Evolutionary conservation across 306 rosid genomes (phyloP).

Genomic region (Ormosia emarginata): DNA sequence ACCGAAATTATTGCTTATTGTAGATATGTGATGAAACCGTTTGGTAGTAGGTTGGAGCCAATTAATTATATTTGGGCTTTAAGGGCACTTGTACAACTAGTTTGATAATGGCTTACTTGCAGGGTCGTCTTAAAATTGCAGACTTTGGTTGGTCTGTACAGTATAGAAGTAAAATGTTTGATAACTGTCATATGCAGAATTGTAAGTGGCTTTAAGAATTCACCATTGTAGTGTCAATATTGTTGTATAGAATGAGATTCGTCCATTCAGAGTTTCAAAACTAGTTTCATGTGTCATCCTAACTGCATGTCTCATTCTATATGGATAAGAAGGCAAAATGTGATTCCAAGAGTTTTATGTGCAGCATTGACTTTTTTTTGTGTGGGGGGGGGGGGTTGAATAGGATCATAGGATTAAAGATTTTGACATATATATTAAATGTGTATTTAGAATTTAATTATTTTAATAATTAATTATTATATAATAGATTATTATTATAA

Average conservation of each 20-base stretch:
- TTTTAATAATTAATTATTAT: no score
- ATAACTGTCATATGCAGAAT: background rate
- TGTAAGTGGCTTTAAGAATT: background rate
- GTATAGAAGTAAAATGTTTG: conserved; percentile 69
- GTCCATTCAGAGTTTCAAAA: background rate
- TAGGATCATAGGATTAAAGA: no score
- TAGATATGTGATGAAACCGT: background rate
- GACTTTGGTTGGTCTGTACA: conserved; percentile 98
- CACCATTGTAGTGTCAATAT: background rate
- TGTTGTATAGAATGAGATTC: background rate
- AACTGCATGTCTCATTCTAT: background rate
- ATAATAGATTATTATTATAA: no score
- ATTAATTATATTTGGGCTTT: background rate
- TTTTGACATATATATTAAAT: no score
- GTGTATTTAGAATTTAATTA: no score
- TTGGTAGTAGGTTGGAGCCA: background rate
- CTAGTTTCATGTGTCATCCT: background rate
- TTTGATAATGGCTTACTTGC: conserved; percentile 7
- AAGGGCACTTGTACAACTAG: background rate
- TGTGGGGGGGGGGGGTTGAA: no score
- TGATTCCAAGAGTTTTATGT: background rate
- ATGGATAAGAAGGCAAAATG: background rate
- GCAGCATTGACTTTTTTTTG: background rate
- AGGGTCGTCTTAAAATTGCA: conserved; percentile 90
- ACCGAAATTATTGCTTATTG: background rate